Evolutionary conservation across 371 early-diverging fungal species (phyloP).

Genomic region (Mucor velutinosus): DNA sequence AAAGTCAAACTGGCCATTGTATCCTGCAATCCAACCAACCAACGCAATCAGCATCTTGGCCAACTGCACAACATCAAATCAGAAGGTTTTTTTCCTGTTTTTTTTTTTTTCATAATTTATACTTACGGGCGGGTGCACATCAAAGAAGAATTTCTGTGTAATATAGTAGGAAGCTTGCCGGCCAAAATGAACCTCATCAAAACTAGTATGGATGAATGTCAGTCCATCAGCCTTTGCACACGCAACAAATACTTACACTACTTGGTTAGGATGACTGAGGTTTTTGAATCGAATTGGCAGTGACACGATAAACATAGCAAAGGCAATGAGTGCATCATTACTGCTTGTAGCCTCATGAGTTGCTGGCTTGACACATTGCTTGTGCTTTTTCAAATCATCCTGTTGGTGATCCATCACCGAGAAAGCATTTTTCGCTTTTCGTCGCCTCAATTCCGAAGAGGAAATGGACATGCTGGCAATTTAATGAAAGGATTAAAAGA

Average conservation of each 20-base stretch:
- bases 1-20: conserved; percentile 89
- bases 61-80: conserved; percentile 38
- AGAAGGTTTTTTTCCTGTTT: background rate
- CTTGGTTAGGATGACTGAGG: conserved; percentile 22
- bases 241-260: conserved; percentile 19
- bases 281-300: conserved; percentile 23
- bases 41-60: conserved; percentile 94
- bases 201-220: conserved; percentile 30
- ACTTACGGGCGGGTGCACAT: conserved; percentile 75
- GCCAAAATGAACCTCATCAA: conserved; percentile 99
- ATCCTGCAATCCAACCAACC: conserved; percentile 75
- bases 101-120: background rate
- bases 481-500: background rate
- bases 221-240: background rate
- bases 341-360: background rate
- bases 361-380: background rate
- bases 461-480: background rate
- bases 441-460: background rate
- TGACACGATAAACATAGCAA: conserved; percentile 16
- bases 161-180: conserved; percentile 98
- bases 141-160: conserved; percentile 92
- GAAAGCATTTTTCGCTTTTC: background rate
- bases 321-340: conserved; percentile 16
- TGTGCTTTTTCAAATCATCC: background rate
- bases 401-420: background rate